These are phyloP conservation scores for Aspergillus ochraceus DNA, from an alignment of 2,329 filamentous ascomycete genomes.

Conservation along the genomic window DNA sequence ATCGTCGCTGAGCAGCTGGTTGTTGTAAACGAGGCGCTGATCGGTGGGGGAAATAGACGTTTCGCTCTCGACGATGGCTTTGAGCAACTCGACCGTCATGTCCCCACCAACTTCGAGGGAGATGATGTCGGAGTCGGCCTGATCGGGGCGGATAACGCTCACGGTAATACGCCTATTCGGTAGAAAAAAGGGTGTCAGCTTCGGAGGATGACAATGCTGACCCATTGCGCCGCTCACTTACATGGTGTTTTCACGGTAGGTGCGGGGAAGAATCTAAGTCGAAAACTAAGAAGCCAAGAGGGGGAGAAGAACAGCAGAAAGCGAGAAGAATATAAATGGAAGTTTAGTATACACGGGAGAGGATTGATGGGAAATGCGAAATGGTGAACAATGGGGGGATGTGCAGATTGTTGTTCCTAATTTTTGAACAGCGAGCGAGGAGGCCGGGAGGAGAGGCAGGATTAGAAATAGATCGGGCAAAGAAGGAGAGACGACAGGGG, in stretches of 20 bases:
- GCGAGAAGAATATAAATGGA: background rate
- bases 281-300: background rate
- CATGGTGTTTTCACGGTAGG: constrained; percentile 15
- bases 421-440: background rate
- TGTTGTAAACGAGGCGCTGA: constrained; percentile 90
- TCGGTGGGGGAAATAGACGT: constrained; percentile 68
- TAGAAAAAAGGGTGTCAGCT: background rate
- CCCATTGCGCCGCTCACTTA: constrained; percentile 13
- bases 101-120: constrained; percentile 78
- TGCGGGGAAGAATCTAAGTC: background rate
- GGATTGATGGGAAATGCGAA: background rate
- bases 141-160: constrained; percentile 74
- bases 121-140: constrained; percentile 71
- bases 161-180: constrained; percentile 76
- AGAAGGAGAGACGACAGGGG: background rate
- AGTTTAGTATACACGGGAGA: background rate
- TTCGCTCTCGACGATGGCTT: constrained; percentile 84
- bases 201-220: background rate
- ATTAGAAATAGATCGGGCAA: background rate
- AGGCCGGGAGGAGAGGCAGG: background rate
- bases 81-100: constrained; percentile 81
- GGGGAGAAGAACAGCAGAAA: background rate
- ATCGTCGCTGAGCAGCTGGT: constrained; percentile 74
- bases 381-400: too few species aligned
- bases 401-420: background rate